These are phyloP conservation scores for Adiantum capillusveneris DNA, from an alignment of 75 land plant genomes.

Conservation along the genomic window DNA sequence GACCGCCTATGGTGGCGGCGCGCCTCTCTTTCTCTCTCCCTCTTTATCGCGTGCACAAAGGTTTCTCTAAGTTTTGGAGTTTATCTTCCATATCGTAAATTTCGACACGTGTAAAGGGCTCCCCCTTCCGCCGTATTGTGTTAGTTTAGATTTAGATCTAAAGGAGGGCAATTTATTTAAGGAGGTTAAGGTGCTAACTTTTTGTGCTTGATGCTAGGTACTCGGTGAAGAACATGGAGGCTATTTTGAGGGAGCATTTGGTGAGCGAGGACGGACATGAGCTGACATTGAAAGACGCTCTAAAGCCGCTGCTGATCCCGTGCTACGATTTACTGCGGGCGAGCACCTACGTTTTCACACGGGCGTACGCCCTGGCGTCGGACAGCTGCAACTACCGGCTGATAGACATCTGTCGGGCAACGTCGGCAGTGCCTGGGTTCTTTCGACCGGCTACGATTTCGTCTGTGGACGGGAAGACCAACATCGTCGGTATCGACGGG, in stretches of 20 bases:
- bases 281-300: conserved; percentile 60
- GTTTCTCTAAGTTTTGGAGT: no score
- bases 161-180: no score
- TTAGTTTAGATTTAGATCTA: no score
- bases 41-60: no score
- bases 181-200: no score
- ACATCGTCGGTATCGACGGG: conserved; percentile 75
- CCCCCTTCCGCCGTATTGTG: no score
- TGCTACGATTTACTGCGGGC: conserved; percentile 77
- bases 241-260: conserved; percentile 37
- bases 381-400: conserved; percentile 73
- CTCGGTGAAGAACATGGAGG: conserved; percentile 47
- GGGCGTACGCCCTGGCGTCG: conserved; percentile 61
- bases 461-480: conserved; percentile 72
- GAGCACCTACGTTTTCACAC: conserved; percentile 79
- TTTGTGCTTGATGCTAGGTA: conserved; percentile 17
- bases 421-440: conserved; percentile 66
- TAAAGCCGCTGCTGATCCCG: conserved; percentile 78
- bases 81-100: no score
- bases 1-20: no score
- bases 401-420: conserved; percentile 80
- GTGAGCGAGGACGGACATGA: conserved; percentile 36
- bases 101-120: no score
- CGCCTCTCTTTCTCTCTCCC: no score
- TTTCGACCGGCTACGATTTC: conserved; percentile 44